Evolutionary conservation across 75 land plant genomes (phyloP).

Genomic region (Sequoiadendron giganteum): DNA sequence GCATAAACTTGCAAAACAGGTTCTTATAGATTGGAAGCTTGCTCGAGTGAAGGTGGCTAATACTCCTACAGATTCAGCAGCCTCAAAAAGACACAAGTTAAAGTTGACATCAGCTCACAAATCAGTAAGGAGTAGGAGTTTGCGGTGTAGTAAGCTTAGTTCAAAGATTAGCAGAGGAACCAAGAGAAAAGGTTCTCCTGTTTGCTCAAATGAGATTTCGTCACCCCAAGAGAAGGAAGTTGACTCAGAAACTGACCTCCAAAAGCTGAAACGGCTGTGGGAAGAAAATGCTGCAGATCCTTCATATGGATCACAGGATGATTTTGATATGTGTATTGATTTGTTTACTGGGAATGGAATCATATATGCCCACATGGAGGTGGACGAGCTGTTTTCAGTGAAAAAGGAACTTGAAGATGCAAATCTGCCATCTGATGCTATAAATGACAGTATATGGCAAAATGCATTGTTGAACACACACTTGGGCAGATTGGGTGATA

Average conservation of each 20-base stretch:
- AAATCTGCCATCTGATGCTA: slow-evolving; percentile 33
- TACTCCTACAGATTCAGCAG: neutral
- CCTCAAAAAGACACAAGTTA: slow-evolving; percentile 10
- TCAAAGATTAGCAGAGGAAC: neutral
- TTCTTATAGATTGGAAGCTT: slow-evolving; percentile 33
- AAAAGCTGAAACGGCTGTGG: slow-evolving; percentile 33
- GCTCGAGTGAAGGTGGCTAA: slow-evolving; percentile 22
- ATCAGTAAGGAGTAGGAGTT: slow-evolving; percentile 3
- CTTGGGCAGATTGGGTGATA: slow-evolving; percentile 15
- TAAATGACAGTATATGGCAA: slow-evolving; percentile 41
- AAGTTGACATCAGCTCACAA: slow-evolving; percentile 6
- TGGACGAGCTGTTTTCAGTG: slow-evolving; percentile 28
- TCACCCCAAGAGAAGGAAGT: slow-evolving; percentile 17
- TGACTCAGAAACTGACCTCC: slow-evolving; percentile 14
- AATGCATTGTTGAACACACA: slow-evolving; percentile 27
- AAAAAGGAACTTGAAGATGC: slow-evolving; percentile 39
- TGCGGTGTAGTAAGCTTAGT: slow-evolving; percentile 1
- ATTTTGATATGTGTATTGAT: slow-evolving; percentile 25
- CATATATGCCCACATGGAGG: slow-evolving; percentile 42
- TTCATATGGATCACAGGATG: slow-evolving; percentile 7
- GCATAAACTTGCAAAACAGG: slow-evolving; percentile 42
- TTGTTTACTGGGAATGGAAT: slow-evolving; percentile 35
- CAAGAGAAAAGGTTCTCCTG: slow-evolving; percentile 10
- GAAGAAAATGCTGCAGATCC: slow-evolving; percentile 22
- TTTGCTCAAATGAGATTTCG: slow-evolving; percentile 5